Percentiles rank a stretch among this genome's conserved stretches.
Conservation (phyloP, 2,329 filamentous ascomycete species). For the Leptoxyphium fumago region DNA sequence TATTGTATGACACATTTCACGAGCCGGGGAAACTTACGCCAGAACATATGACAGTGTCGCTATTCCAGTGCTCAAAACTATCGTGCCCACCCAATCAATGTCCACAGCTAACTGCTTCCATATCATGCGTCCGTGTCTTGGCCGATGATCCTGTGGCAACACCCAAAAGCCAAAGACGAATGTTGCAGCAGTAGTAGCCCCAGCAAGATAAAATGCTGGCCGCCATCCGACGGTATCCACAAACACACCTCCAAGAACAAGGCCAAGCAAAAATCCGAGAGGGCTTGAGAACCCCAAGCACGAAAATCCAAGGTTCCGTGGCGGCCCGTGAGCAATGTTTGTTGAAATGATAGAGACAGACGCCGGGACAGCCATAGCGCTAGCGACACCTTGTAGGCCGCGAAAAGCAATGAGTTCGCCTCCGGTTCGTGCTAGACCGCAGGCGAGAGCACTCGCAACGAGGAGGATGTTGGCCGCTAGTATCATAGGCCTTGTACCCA, state of each 20-base stretch:
- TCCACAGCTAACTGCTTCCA: constrained; percentile 23
- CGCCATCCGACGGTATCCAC: constrained; percentile 37
- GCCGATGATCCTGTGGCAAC: constrained; percentile 19
- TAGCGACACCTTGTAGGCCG: constrained; percentile 8
- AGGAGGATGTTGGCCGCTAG: constrained; percentile 32
- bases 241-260: constrained; percentile 37
- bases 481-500: constrained; percentile 34
- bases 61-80: constrained; percentile 31
- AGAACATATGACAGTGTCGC: constrained; percentile 39
- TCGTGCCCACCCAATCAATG: constrained; percentile 40
- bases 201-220: constrained; percentile 35
- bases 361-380: constrained; percentile 24
- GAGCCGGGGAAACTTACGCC: constrained; percentile 1
- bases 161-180: constrained; percentile 25
- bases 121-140: constrained; percentile 8
- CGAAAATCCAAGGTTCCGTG: constrained; percentile 38
- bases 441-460: constrained; percentile 29
- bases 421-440: constrained; percentile 25
- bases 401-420: constrained; percentile 14
- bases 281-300: constrained; percentile 36
- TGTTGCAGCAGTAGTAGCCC: constrained; percentile 28
- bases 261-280: constrained; percentile 36
- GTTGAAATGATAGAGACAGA: constrained; percentile 35
- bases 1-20: not conserved
- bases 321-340: constrained; percentile 31